Percentiles rank a stretch among this genome's conserved stretches.
Conservation (phyloP, 1,284 basidiomycete species). For the Marasmius tenuissimus region DNA sequence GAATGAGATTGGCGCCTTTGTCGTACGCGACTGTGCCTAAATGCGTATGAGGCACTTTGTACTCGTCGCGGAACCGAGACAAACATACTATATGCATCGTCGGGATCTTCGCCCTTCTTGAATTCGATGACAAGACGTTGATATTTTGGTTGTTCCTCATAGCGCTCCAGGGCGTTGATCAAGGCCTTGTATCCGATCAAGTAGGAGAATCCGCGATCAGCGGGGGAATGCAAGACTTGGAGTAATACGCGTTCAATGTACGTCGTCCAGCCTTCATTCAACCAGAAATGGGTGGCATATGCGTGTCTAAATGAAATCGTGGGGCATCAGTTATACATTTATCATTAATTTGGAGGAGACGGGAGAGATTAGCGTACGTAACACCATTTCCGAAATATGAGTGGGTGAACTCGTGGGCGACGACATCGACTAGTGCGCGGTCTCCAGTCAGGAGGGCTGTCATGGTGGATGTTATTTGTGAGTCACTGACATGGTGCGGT, state of each 20-base stretch:
- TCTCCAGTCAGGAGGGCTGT: constrained; percentile 81
- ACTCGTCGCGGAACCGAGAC: not conserved
- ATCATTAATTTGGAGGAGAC: not conserved
- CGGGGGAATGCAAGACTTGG: constrained; percentile 71
- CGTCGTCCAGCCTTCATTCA: constrained; percentile 94
- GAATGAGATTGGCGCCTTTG: constrained; percentile 50
- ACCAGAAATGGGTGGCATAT: constrained; percentile 82
- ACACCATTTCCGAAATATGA: constrained; percentile 89
- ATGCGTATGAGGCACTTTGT: not conserved
- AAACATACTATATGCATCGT: constrained; percentile 68
- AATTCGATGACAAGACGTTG: constrained; percentile 88
- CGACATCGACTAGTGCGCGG: constrained; percentile 83
- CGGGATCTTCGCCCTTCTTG: constrained; percentile 82
- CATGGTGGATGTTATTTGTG: not conserved
- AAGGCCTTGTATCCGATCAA: constrained; percentile 78
- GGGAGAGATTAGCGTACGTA: constrained; percentile 46
- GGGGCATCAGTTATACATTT: constrained; percentile 11
- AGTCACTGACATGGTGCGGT: not conserved
- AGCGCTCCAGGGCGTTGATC: constrained; percentile 68
- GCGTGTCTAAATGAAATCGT: constrained; percentile 48
- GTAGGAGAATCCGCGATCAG: constrained; percentile 81
- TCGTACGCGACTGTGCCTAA: constrained; percentile 48
- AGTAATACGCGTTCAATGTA: constrained; percentile 90
- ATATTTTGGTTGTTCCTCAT: constrained; percentile 66
- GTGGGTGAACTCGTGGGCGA: constrained; percentile 78